Evolutionary conservation across 441 rosid genomes (phyloP).

Genomic region (Bocquillonia castaneifolia): DNA sequence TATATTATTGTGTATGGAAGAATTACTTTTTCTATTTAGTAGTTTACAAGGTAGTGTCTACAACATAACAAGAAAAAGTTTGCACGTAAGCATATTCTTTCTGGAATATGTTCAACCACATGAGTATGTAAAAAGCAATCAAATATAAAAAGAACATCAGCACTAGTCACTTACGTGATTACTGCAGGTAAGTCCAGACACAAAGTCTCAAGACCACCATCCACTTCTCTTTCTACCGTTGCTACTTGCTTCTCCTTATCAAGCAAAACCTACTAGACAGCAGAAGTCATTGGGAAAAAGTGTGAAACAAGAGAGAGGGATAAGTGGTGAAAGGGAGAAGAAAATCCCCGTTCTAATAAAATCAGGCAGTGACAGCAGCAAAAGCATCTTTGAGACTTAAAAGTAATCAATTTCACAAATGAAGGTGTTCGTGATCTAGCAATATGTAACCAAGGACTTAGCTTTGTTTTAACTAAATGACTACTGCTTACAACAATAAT

Average conservation of each 20-base stretch:
- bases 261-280: constrained; percentile 65
- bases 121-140: neutral
- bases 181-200: constrained; percentile 77
- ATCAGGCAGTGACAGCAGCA: neutral
- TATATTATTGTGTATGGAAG: neutral
- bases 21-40: neutral
- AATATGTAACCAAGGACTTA: neutral
- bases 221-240: constrained; percentile 89
- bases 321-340: neutral
- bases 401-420: neutral
- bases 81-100: neutral
- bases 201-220: constrained; percentile 85
- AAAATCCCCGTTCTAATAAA: neutral
- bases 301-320: neutral
- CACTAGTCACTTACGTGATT: constrained; percentile 54
- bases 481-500: neutral
- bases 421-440: neutral
- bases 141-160: neutral
- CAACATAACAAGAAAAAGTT: neutral
- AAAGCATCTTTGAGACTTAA: neutral
- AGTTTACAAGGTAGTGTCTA: neutral
- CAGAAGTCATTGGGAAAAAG: constrained; percentile 15
- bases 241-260: constrained; percentile 66
- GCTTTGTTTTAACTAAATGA: neutral
- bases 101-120: neutral